Base-by-base conservation (phyloP, 495 filamentous ascomycete genomes). In the Podospora appendiculata region DNA sequence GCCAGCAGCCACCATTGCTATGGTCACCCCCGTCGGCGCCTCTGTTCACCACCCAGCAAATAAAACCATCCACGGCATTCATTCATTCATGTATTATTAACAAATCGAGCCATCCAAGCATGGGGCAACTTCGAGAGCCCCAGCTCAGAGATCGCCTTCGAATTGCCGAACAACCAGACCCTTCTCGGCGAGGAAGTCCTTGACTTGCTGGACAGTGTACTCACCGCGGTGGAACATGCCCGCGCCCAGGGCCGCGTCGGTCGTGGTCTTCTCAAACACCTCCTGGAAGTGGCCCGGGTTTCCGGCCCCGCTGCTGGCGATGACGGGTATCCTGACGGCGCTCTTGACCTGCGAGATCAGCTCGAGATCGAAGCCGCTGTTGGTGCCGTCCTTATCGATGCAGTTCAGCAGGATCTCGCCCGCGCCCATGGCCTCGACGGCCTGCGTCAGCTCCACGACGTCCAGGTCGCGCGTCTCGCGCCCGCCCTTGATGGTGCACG, bases 181-280 rank as follows among this genome's bases (percentile, higher is more conserved):
- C 60, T 81, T 79, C 19, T 76, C 66, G n/a, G 75, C 76, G 39
- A 97, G 63, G 59, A 85, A 78, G 52, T 90, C 82, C 66, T 97
- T 98, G n/a, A 98, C 93, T 55, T 97, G 82, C 63, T 83, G 82
- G 8, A 98, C 91, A 1, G 91, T 96, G 64, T 90, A 97, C 70
- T 98, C 92, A 32, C 85, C 87, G 32, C 94, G 78, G 71, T 98
- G 93, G 66, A 98, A 98, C 85, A 98, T 98, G 47, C 93, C 93
- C 19, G 93, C 93, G 13, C 93, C 93, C 34, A 98, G 66, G 32
- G 93, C 93, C 34, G 93, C 93, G 75, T 98, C 93, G 12, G 91
- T 90, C 12, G 76, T 77, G 19, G 93, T 97, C 65, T 84, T 73
- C 53, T 76, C 72, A 70, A 97, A 97, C 14, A 96, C 93, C 63